A percentile compares a stretch with the other conserved stretches of the same genome.
Evolutionary conservation across 2,329 filamentous ascomycete genomes (phyloP).

Genomic region (Fusarium sp.): DNA sequence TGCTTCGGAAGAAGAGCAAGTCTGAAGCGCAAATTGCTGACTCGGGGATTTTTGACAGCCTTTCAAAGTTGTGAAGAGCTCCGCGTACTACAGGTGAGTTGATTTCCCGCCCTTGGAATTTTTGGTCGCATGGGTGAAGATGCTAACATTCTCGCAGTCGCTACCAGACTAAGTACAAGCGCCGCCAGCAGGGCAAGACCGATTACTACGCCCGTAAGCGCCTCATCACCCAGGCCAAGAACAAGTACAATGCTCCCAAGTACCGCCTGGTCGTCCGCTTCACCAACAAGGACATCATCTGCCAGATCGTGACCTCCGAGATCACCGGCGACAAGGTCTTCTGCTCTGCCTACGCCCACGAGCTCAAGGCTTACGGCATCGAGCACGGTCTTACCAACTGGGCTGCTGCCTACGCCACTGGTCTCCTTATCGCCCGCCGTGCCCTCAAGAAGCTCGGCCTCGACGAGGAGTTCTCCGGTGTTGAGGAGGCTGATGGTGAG

Average conservation of each 20-base stretch:
- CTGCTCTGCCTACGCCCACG: conserved; percentile 91
- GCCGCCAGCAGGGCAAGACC: conserved; percentile 95
- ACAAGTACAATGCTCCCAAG: conserved; percentile 99
- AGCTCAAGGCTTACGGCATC: conserved; percentile 97
- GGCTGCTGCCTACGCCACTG: conserved; percentile 96
- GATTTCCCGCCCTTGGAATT: not conserved
- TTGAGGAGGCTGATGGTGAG: conserved; percentile 97
- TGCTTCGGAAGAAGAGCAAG: conserved; percentile 84
- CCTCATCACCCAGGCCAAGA: conserved; percentile 99
- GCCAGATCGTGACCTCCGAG: conserved; percentile 97
- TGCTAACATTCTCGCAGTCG: conserved; percentile 70
- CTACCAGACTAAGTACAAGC: conserved; percentile 99
- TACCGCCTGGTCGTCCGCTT: conserved; percentile 99
- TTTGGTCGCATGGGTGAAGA: not conserved
- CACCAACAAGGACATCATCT: conserved; percentile 99
- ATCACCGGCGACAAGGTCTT: conserved; percentile 99
- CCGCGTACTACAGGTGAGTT: conserved; percentile 96
- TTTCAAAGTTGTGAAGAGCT: conserved; percentile 97
- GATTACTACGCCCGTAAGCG: conserved; percentile 99
- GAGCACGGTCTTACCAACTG: conserved; percentile 99
- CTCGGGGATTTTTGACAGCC: conserved; percentile 79
- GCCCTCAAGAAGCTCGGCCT: conserved; percentile 97
- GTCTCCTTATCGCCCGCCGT: conserved; percentile 96
- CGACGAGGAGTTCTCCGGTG: conserved; percentile 92
- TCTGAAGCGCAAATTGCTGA: conserved; percentile 99